These are phyloP conservation scores for Saccharomycopsis babjevae DNA, from an alignment of 805 yeast species.

Conservation along the genomic window DNA sequence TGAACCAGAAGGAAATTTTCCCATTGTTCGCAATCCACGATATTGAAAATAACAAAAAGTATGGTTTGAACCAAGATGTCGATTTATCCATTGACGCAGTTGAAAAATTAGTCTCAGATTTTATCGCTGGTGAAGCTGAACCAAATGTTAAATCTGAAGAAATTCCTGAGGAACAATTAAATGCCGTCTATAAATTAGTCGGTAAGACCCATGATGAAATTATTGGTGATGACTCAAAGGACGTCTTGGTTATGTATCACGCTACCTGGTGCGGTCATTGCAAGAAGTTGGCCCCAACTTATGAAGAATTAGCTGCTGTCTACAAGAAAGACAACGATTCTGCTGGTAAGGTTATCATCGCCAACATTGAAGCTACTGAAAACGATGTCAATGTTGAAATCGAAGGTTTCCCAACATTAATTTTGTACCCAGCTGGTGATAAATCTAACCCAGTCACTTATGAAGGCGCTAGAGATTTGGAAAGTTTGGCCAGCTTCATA, in stretches of 20 bases:
- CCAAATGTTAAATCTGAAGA: constrained; percentile 80
- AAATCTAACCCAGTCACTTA: constrained; percentile 55
- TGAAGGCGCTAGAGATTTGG: constrained; percentile 65
- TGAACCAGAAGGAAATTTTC: constrained; percentile 75
- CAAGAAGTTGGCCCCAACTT: constrained; percentile 79
- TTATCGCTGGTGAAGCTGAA: constrained; percentile 49
- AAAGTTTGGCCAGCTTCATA: constrained; percentile 59
- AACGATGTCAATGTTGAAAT: constrained; percentile 83
- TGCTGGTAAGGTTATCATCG: constrained; percentile 53
- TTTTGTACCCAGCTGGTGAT: constrained; percentile 82
- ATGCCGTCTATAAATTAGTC: constrained; percentile 66
- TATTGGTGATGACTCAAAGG: constrained; percentile 47
- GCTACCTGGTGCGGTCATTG: constrained; percentile 99
- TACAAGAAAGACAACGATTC: constrained; percentile 42
- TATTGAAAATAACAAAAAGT: constrained; percentile 56
- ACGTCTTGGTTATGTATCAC: constrained; percentile 79
- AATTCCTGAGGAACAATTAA: constrained; percentile 73
- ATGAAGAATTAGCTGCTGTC: constrained; percentile 74
- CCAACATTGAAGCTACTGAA: constrained; percentile 80
- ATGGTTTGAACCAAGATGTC: constrained; percentile 55
- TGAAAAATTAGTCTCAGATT: constrained; percentile 52
- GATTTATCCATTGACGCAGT: constrained; percentile 45
- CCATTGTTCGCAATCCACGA: constrained; percentile 91
- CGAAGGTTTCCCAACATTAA: constrained; percentile 86
- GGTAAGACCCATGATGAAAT: constrained; percentile 72